Conservation (phyloP, 2,329 filamentous ascomycete species). For the Alternaria incomplexa region DNA sequence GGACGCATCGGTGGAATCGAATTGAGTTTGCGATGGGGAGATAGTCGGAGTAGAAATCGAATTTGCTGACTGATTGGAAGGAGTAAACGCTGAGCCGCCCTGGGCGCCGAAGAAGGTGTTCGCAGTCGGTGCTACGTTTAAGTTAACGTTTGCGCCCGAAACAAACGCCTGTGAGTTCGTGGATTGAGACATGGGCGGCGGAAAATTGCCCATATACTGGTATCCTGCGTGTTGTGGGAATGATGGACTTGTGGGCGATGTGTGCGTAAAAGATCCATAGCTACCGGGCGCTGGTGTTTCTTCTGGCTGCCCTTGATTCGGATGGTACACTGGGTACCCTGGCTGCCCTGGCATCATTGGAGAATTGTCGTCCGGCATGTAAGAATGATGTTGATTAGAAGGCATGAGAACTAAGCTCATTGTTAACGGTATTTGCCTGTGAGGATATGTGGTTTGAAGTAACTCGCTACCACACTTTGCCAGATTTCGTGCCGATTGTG, state of each 20-base stretch:
- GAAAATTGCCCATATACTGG: background rate
- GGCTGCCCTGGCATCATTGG: background rate
- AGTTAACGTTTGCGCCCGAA: background rate
- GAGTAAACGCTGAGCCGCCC: background rate
- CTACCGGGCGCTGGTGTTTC: background rate
- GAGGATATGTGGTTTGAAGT: background rate
- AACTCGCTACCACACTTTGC: background rate
- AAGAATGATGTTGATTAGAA: background rate
- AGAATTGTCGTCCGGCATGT: background rate
- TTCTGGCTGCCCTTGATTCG: background rate
- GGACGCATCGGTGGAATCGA: background rate
- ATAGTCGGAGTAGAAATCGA: background rate
- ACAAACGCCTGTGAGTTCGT: background rate
- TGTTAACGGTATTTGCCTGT: background rate
- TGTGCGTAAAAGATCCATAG: background rate
- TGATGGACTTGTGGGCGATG: background rate
- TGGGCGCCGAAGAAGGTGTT: background rate
- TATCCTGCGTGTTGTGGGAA: background rate
- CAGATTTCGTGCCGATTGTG: background rate
- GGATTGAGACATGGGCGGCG: background rate
- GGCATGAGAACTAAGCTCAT: constrained; percentile 1
- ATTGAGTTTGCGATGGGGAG: background rate
- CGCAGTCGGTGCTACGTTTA: background rate
- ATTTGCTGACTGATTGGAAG: background rate
- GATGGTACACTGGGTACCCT: background rate